Evolutionary conservation across 23 red algal species (phyloP), one percentile per base, ranked within the genome.

Genomic region (Agarophyton chilense): DNA sequence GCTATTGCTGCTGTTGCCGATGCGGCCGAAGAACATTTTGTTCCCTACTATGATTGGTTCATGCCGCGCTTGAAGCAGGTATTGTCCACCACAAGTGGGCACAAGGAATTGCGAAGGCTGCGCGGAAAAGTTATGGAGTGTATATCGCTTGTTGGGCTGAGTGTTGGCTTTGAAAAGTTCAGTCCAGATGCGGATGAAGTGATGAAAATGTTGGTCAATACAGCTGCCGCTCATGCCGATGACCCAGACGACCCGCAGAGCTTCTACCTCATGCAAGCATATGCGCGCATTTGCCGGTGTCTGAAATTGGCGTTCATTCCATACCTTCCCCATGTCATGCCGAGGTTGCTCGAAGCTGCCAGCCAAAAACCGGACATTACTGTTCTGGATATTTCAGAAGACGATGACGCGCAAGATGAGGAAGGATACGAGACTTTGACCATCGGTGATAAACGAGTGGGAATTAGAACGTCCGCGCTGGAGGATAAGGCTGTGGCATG

Each of bases 221-320:
- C 95, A 19, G 80, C 68, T 25, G 84, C 72, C 3, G 75, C 77
- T 10, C 81, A 88, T 22, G 67, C 41, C 25, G 82, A 87, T 47
- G 92, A 95, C 72, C 77, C 96, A 41, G 96, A 98, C 40, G 96
- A 98, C 63, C 96, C 96, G 1, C 96, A 98, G 68, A 58, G 78
- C 12, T 94, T 90, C 58, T 98, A 98, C 77, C 86, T 98, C 41
- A 98, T 98, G 96, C 96, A 98, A 81, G 96, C 96, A 13, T 98
- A 95, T 74, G 96, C 96, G 43, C 79, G 96, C 50, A 95, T 98
- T 62, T 98, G 96, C 77, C 52, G 92, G 25, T 95, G 96, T 71
- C 68, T 98, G 12, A 85, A 91, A 55, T 66, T 86, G 21, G 78
- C 40, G n/a, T 98, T 98, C 52, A 85, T 95, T 65, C 96, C 88